A percentile compares a stretch with the other conserved stretches of the same genome.
phyloP scores from a whole-genome alignment of 768 basidiomycete genomes.

The Pulveroboletus sp. region DNA sequence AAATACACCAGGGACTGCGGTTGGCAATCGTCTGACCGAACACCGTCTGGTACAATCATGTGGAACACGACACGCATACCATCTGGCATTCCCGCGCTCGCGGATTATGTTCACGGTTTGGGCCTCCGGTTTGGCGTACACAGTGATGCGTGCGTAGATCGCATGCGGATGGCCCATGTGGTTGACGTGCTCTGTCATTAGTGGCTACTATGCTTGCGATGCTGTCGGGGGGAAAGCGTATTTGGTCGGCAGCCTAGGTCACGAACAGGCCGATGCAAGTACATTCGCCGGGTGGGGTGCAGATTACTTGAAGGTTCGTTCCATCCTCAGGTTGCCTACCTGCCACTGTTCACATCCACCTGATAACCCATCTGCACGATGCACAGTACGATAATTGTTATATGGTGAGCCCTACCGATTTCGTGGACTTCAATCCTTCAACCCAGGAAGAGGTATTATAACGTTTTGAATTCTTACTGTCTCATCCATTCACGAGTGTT shows the following conservation, averaged over 20 bases:
- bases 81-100: slow-evolving; percentile 11
- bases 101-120: slow-evolving; percentile 7
- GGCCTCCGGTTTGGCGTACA: slow-evolving; percentile 9
- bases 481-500: neutral
- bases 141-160: slow-evolving; percentile 11
- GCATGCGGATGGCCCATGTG: neutral
- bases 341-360: too few relatives aligned
- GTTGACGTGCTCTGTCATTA: neutral
- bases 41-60: slow-evolving; percentile 2
- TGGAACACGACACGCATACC: slow-evolving; percentile 11
- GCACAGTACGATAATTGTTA: slow-evolving; percentile 16
- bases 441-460: slow-evolving; percentile 1
- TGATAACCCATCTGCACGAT: too few relatives aligned
- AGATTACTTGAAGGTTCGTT: slow-evolving; percentile 14
- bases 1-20: slow-evolving; percentile 9
- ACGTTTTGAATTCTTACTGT: neutral
- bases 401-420: slow-evolving; percentile 3
- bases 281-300: slow-evolving; percentile 5
- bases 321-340: too few relatives aligned
- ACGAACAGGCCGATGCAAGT: slow-evolving; percentile 8
- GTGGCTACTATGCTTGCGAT: slow-evolving; percentile 13
- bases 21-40: slow-evolving; percentile 8
- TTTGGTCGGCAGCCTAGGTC: slow-evolving; percentile 8
- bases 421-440: neutral
- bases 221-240: neutral